A percentile compares a stretch with the other conserved stretches of the same genome.
phyloP scores from a whole-genome alignment of 78 protist species.

The Acrasis kona region DNA sequence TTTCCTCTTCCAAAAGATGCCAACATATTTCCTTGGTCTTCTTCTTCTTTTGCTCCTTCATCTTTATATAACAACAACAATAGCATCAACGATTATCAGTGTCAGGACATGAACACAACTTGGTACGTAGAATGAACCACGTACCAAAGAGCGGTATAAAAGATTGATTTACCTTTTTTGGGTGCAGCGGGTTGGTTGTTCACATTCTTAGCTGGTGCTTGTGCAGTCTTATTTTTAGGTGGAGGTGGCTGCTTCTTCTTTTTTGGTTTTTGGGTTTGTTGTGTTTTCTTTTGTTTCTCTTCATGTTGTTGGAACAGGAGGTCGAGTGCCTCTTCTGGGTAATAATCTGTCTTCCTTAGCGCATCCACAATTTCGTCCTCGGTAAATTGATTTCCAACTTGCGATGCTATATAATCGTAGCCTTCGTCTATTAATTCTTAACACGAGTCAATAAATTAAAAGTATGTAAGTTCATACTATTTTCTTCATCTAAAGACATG shows the following conservation, averaged over 20 bases:
- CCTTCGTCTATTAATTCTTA: neutral
- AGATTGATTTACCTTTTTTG: neutral
- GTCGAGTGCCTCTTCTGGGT: neutral
- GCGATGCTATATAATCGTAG: neutral
- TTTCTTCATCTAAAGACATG: neutral
- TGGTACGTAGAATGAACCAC: neutral
- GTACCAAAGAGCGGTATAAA: neutral
- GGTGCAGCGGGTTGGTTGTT: neutral
- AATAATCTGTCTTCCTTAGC: neutral
- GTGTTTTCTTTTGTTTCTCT: neutral
- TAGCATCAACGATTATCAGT: neutral
- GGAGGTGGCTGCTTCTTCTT: neutral
- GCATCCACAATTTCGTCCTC: neutral
- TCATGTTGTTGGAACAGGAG: neutral
- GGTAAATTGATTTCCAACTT: neutral
- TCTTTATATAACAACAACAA: neutral
- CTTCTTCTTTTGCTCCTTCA: neutral
- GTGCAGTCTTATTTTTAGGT: neutral
- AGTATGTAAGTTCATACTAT: neutral
- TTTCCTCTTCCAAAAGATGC: slow-evolving; percentile 1
- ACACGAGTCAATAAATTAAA: neutral
- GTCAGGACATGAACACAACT: neutral
- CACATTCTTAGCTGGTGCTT: neutral
- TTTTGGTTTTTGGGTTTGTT: neutral
- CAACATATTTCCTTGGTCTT: neutral